These are phyloP conservation scores for Saccharomyces pastorianus DNA, from an alignment of 1,139 yeast species.

Conservation along the genomic window DNA sequence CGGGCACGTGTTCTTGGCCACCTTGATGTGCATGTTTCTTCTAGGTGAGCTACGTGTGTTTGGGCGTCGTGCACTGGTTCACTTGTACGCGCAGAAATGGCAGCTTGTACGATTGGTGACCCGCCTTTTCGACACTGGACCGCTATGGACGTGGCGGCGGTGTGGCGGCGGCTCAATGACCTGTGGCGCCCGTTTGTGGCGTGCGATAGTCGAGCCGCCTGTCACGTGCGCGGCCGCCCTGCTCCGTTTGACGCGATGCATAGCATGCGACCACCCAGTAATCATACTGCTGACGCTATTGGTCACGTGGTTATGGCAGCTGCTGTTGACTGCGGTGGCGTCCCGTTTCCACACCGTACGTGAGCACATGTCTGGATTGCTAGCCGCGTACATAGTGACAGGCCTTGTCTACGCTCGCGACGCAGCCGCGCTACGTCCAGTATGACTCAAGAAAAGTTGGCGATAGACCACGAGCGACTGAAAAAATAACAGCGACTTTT, in stretches of 20 bases:
- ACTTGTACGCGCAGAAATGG: constrained; percentile 4
- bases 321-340: constrained; percentile 71
- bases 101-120: constrained; percentile 2
- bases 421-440: background rate
- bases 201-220: background rate
- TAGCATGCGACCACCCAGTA: constrained; percentile 37
- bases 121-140: constrained; percentile 13
- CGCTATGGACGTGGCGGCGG: constrained; percentile 6
- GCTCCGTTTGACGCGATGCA: constrained; percentile 12
- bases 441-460: background rate
- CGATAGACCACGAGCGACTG: background rate
- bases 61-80: constrained; percentile 15
- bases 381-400: constrained; percentile 24
- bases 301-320: constrained; percentile 77
- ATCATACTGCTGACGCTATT: constrained; percentile 40
- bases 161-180: background rate
- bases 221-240: constrained; percentile 3
- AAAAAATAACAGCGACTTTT: background rate
- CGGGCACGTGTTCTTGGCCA: constrained; percentile 80
- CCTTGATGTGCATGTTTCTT: constrained; percentile 62
- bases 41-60: constrained; percentile 54
- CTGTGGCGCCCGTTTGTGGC: constrained; percentile 1
- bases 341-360: constrained; percentile 58
- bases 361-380: constrained; percentile 38
- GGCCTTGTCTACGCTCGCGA: constrained; percentile 10